phyloP scores from a whole-genome alignment of 2,329 filamentous ascomycete species.

The Proliferodiscus dingleyae region DNA sequence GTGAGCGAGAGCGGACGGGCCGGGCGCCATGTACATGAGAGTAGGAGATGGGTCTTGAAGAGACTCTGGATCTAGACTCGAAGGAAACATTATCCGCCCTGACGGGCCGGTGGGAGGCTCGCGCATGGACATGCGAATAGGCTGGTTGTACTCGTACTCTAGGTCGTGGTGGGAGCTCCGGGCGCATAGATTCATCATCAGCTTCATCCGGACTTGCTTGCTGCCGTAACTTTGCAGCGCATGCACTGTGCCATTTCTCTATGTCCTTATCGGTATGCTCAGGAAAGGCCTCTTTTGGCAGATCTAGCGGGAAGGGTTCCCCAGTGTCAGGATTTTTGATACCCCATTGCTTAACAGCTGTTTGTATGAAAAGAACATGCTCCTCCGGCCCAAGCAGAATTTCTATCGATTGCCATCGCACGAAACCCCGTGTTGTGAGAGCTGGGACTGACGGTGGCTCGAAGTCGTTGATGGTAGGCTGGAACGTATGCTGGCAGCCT shows the following conservation, averaged over 20 bases:
- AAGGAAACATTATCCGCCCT: slow-evolving; percentile 20
- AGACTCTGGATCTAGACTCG: slow-evolving; percentile 11
- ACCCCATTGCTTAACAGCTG: slow-evolving; percentile 71
- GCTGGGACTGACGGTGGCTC: slow-evolving; percentile 74
- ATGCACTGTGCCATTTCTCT: slow-evolving; percentile 77
- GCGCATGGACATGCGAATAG: slow-evolving; percentile 29
- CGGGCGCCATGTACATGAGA: slow-evolving; percentile 16
- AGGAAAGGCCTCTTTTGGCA: slow-evolving; percentile 64
- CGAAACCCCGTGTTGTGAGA: slow-evolving; percentile 77
- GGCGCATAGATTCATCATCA: slow-evolving; percentile 24
- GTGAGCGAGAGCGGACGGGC: slow-evolving; percentile 25
- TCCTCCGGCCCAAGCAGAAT: slow-evolving; percentile 82
- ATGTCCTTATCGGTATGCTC: slow-evolving; percentile 70
- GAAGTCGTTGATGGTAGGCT: slow-evolving; percentile 67
- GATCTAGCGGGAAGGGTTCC: slow-evolving; percentile 56
- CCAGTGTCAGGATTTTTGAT: slow-evolving; percentile 72
- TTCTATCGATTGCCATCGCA: slow-evolving; percentile 91
- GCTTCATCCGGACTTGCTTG: slow-evolving; percentile 42
- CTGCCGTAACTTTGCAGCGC: slow-evolving; percentile 63
- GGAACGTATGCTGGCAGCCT: slow-evolving; percentile 83
- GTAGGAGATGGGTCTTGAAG: slow-evolving; percentile 20
- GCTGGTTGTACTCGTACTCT: slow-evolving; percentile 25
- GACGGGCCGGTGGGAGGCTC: slow-evolving; percentile 10
- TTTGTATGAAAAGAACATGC: slow-evolving; percentile 78
- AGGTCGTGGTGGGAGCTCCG: slow-evolving; percentile 26